These are phyloP conservation scores for Gaertneriomyces semiglobifer DNA, from an alignment of 192 early-diverging fungal genomes.

Conservation along the genomic window DNA sequence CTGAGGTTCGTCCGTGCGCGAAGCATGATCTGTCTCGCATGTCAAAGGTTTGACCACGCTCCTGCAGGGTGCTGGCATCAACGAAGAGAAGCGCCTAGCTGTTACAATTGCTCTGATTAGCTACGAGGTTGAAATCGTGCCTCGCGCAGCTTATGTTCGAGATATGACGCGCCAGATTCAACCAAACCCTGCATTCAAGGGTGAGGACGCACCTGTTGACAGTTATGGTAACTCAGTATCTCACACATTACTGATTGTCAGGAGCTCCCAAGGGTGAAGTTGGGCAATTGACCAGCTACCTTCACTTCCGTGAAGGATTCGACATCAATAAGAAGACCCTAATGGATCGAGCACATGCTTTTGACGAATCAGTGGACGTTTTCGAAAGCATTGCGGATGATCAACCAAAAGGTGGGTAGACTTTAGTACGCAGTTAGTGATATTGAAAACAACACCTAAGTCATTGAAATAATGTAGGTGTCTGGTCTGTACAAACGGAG, in stretches of 20 bases:
- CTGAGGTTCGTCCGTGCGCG: not conserved
- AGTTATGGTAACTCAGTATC: not conserved
- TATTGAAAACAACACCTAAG: not conserved
- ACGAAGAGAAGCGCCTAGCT: conserved; percentile 35
- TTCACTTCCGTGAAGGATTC: conserved; percentile 57
- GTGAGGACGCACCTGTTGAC: conserved; percentile 20
- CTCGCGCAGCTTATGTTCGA: conserved; percentile 50
- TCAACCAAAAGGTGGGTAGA: conserved; percentile 44
- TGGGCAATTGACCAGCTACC: conserved; percentile 45
- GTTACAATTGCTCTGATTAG: conserved; percentile 48
- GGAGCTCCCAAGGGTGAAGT: conserved; percentile 41
- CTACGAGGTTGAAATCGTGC: conserved; percentile 51
- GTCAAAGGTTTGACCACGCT: no score
- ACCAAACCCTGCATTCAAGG: conserved; percentile 43
- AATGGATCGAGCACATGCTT: conserved; percentile 42
- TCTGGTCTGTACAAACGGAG: conserved; percentile 51
- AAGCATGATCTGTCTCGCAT: no score
- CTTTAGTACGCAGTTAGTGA: not conserved
- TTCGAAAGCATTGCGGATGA: conserved; percentile 50
- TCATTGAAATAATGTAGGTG: conserved; percentile 26
- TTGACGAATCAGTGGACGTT: conserved; percentile 55
- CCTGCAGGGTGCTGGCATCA: no score
- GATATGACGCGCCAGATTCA: conserved; percentile 40
- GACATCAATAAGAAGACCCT: conserved; percentile 45
- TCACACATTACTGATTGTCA: conserved; percentile 12